These are phyloP conservation scores for Hypoxylon lienhwacheense DNA, from an alignment of 495 filamentous ascomycete species.

Conservation along the genomic window DNA sequence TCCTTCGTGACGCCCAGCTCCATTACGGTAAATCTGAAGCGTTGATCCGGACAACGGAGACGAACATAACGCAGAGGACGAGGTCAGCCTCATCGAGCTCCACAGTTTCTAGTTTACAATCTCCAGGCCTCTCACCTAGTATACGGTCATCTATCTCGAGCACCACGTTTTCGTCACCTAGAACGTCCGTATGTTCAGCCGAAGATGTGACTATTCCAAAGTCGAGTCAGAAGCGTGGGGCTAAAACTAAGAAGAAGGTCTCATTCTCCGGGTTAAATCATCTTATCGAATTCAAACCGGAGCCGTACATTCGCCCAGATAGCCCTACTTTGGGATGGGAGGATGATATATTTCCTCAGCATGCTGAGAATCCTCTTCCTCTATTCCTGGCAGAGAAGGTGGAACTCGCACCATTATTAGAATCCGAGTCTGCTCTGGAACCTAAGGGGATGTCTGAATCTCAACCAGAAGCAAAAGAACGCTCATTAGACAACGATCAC, in stretches of 20 bases:
- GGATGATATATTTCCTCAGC: slow-evolving; percentile 38
- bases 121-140: slow-evolving; percentile 49
- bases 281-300: slow-evolving; percentile 38
- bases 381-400: slow-evolving; percentile 13
- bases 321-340: slow-evolving; percentile 50
- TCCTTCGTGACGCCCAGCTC: slow-evolving; percentile 51
- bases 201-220: slow-evolving; percentile 37
- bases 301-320: slow-evolving; percentile 51
- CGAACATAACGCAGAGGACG: slow-evolving; percentile 38
- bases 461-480: slow-evolving; percentile 6
- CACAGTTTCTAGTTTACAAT: slow-evolving; percentile 47
- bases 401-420: slow-evolving; percentile 11
- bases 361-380: slow-evolving; percentile 11
- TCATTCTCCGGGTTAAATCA: slow-evolving; percentile 52
- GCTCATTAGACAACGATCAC: not conserved
- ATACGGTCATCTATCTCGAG: slow-evolving; percentile 47
- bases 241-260: slow-evolving; percentile 53
- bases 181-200: slow-evolving; percentile 47
- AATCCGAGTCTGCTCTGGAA: not conserved
- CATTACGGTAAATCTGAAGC: slow-evolving; percentile 51
- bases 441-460: slow-evolving; percentile 2
- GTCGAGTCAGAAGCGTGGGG: slow-evolving; percentile 6
- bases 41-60: slow-evolving; percentile 45
- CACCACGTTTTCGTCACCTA: slow-evolving; percentile 47
- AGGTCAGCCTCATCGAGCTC: slow-evolving; percentile 43